phyloP scores from a whole-genome alignment of 805 yeast genomes.

The Metschnikowia reukaufii region DNA sequence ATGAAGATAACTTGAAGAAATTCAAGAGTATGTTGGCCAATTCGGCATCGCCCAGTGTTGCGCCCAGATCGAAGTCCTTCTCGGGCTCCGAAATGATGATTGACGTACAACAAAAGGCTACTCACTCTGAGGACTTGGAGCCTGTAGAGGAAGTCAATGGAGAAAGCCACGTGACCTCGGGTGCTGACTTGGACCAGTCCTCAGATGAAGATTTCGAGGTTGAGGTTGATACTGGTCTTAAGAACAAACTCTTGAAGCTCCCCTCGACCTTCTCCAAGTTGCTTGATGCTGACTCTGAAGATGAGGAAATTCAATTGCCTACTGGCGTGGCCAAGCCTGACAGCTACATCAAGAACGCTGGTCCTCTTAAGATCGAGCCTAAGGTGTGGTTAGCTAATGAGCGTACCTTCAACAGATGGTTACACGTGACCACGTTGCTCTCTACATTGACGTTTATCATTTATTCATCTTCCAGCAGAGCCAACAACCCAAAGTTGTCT shows the following conservation, averaged over 20 bases:
- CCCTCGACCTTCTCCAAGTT: conserved; percentile 38
- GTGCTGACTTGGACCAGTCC: conserved; percentile 26
- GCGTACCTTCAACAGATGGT: conserved; percentile 95
- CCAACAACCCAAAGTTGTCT: conserved; percentile 66
- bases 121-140: conserved; percentile 6
- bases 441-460: conserved; percentile 83
- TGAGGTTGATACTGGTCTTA: conserved; percentile 13
- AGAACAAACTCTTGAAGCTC: conserved; percentile 25
- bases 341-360: conserved; percentile 77
- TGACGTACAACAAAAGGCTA: conserved; percentile 9
- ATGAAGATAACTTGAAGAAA: conserved; percentile 46
- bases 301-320: conserved; percentile 77
- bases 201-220: conserved; percentile 36
- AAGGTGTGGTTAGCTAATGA: conserved; percentile 99
- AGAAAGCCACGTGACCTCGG: conserved; percentile 15
- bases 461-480: conserved; percentile 67
- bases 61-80: conserved; percentile 41
- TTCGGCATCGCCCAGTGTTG: conserved; percentile 25
- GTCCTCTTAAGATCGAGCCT: conserved; percentile 92
- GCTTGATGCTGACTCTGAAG: conserved; percentile 77
- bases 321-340: conserved; percentile 86
- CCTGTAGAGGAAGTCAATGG: conserved; percentile 15
- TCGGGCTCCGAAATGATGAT: conserved; percentile 32
- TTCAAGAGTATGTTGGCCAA: conserved; percentile 40
- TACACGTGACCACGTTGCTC: conserved; percentile 81